These are phyloP conservation scores for Spergularia azorica DNA, from an alignment of 179 eudicot species.

Conservation along the genomic window DNA sequence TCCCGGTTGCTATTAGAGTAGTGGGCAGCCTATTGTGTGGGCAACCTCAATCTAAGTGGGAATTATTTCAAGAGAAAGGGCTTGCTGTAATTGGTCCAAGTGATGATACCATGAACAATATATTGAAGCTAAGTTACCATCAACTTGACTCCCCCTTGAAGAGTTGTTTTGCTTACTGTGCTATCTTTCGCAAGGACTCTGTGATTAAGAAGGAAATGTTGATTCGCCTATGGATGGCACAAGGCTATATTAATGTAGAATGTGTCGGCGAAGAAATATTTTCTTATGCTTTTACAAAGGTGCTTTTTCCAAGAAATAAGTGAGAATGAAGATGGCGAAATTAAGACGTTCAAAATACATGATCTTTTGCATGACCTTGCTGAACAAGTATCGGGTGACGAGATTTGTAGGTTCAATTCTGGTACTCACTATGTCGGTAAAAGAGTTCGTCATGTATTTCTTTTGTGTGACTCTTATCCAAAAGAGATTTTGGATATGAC, in stretches of 20 bases:
- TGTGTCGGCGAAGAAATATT: slow-evolving; percentile 12
- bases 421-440: background rate
- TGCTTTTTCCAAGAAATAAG: slow-evolving; percentile 4
- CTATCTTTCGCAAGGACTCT: slow-evolving; percentile 3
- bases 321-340: background rate
- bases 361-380: slow-evolving; percentile 20
- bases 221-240: slow-evolving; percentile 23
- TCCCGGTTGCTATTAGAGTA: slow-evolving; percentile 23
- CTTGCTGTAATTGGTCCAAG: background rate
- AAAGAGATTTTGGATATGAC: background rate
- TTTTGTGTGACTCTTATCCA: too few relatives aligned
- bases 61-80: background rate
- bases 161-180: slow-evolving; percentile 18
- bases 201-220: background rate
- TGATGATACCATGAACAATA: background rate
- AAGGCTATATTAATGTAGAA: slow-evolving; percentile 18
- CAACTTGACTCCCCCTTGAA: background rate
- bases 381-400: background rate
- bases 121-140: slow-evolving; percentile 13
- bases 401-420: background rate
- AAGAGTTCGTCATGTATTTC: background rate
- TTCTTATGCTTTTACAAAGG: slow-evolving; percentile 2
- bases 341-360: slow-evolving; percentile 9
- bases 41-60: slow-evolving; percentile 1
- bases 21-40: slow-evolving; percentile 13